Percentiles rank a stretch among this genome's conserved stretches.
phyloP scores from a whole-genome alignment of 2,329 filamentous ascomycete species.

The Graphilbum fragrans region DNA sequence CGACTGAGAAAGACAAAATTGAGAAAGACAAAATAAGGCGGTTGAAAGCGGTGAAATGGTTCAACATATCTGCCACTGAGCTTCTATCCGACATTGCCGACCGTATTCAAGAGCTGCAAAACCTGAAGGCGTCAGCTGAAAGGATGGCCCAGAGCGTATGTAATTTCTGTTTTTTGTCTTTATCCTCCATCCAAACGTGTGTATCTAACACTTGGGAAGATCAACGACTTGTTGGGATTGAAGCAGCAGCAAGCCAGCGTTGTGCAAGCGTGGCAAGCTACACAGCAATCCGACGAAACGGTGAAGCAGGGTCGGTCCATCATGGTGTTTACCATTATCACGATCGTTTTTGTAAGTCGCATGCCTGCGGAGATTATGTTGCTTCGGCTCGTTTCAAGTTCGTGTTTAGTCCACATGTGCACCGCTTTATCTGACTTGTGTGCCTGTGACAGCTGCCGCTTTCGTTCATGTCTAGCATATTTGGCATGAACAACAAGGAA shows the following conservation, averaged over 20 bases:
- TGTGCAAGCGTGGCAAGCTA: constrained; percentile 27
- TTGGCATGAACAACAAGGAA: constrained; percentile 22
- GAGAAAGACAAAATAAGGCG: background rate
- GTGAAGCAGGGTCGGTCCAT: constrained; percentile 29
- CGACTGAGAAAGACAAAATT: background rate
- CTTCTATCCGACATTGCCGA: constrained; percentile 13
- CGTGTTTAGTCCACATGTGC: background rate
- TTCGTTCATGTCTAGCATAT: constrained; percentile 24
- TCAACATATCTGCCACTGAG: constrained; percentile 16
- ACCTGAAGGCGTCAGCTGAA: constrained; percentile 18
- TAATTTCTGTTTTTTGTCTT: background rate
- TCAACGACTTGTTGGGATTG: constrained; percentile 26
- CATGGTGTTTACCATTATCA: constrained; percentile 33
- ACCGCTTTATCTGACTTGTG: background rate
- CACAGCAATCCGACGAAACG: constrained; percentile 25
- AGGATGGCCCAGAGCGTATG: constrained; percentile 21
- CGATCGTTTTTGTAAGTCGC: constrained; percentile 29
- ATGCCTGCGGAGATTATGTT: background rate
- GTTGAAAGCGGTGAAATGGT: constrained; percentile 13
- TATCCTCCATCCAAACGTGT: too few species aligned
- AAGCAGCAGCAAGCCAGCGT: constrained; percentile 34
- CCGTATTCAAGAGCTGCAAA: constrained; percentile 21
- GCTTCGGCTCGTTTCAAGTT: too few species aligned
- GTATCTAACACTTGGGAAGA: too few species aligned
- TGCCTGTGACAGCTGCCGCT: constrained; percentile 18